Base-by-base conservation (phyloP, 805 yeast species). In the Wickerhamomyces mucosus region DNA sequence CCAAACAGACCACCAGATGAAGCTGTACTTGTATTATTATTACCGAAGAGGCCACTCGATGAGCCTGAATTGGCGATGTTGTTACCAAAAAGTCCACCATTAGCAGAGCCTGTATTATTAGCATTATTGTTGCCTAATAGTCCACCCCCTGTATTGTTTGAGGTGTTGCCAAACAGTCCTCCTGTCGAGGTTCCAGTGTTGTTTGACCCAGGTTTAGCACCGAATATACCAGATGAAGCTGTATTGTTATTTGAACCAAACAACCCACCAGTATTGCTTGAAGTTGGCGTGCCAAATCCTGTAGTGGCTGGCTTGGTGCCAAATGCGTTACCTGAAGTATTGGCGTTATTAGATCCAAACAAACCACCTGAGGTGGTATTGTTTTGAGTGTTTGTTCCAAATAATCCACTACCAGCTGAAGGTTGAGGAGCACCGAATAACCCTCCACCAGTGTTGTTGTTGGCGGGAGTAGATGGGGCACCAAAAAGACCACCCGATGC, bases 71-170 rank as follows among this genome's bases (percentile, higher is more conserved):
- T 16, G 34, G 28, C 32, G 34, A 44, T 43, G 35, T 43, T 37
- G 27, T 36, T 38, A 23, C 57, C 53, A 36, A 52, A 52, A 24
- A 38, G 26, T 0, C 43, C 41, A 21, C 40, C 35, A 28, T 27
- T 24, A 28, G 18, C 21, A 24, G 32, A n/a, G 6, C 40, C 40
- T 26, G 39, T 29, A 28, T 31, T 21, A 18, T 25, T 23, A 15
- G 43, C 37, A 7, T 38, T 37, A 22, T 42, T 52, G 33, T 37
- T 41, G 13, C 68, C 68, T 43, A 61, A 60, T 17, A 59, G 34
- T 5, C 65, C 69, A 32, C 67, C 67, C 15, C 59, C 49, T 9
- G 61, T 32, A 15, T 53, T 27, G 18, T 39, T 21, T 16, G 31
- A 15, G 2, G 32, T 17, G 10, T 33, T 17, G 9, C 18, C 32